Evolutionary conservation across 192 early-diverging fungal species (phyloP).

Genomic region (Gonapodya sp.): DNA sequence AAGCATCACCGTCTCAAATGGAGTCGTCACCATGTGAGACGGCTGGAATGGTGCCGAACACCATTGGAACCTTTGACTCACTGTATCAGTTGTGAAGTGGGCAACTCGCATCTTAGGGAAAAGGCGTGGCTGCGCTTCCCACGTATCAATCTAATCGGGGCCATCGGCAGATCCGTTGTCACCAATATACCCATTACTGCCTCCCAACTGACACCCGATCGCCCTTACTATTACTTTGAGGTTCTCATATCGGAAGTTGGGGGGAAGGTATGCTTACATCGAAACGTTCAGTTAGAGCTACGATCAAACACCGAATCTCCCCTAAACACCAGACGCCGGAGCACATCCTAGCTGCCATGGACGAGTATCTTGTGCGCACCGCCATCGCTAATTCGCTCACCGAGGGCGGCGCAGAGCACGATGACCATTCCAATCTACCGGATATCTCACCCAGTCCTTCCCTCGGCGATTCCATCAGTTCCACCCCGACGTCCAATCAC

Average conservation of each 20-base stretch:
- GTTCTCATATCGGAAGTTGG: neutral
- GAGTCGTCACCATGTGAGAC: no score
- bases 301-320: neutral
- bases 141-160: no score
- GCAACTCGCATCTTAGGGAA: neutral
- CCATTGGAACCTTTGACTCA: neutral
- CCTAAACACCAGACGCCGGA: neutral
- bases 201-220: neutral
- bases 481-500: no score
- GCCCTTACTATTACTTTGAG: neutral
- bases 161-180: neutral
- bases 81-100: neutral
- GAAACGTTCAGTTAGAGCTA: neutral
- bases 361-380: neutral
- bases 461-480: no score
- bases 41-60: no score
- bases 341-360: neutral
- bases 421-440: neutral
- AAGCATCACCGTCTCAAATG: no score
- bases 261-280: neutral
- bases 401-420: neutral
- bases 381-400: neutral
- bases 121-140: no score
- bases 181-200: neutral
- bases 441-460: neutral